phyloP scores from a whole-genome alignment of 305 asterid genomes.

The Solanum hybrid region DNA sequence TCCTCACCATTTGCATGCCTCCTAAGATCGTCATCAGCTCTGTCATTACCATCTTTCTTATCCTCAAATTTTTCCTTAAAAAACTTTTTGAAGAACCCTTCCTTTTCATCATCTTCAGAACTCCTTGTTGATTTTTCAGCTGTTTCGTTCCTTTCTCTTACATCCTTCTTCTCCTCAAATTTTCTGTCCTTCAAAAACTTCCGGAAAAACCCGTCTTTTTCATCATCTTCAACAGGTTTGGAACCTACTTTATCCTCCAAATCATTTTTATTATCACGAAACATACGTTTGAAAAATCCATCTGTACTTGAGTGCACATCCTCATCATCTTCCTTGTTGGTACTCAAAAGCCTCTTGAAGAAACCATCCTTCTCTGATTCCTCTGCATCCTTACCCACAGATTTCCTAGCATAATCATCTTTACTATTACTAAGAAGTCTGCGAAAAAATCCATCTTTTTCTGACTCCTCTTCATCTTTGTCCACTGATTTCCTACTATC shows the following conservation, averaged over 20 bases:
- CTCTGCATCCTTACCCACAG: slow-evolving; percentile 44
- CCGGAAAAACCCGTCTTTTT: slow-evolving; percentile 64
- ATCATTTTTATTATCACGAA: slow-evolving; percentile 65
- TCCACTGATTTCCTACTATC: slow-evolving; percentile 14
- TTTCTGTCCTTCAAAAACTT: slow-evolving; percentile 67
- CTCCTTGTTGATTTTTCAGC: slow-evolving; percentile 40
- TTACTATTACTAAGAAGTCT: slow-evolving; percentile 62
- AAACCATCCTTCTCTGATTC: slow-evolving; percentile 67
- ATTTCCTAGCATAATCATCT: slow-evolving; percentile 53
- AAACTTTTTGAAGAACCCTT: slow-evolving; percentile 70
- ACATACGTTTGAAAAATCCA: slow-evolving; percentile 58
- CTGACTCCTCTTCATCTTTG: slow-evolving; percentile 22
- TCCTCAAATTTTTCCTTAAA: slow-evolving; percentile 71
- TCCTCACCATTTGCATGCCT: slow-evolving; percentile 55
- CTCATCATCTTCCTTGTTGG: slow-evolving; percentile 54
- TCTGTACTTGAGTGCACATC: slow-evolving; percentile 46
- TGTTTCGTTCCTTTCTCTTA: slow-evolving; percentile 41
- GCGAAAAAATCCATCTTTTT: slow-evolving; percentile 59
- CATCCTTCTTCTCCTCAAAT: slow-evolving; percentile 57
- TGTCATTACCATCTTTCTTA: slow-evolving; percentile 44
- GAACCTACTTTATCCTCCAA: slow-evolving; percentile 42
- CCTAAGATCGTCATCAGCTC: slow-evolving; percentile 41
- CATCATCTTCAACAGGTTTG: slow-evolving; percentile 58
- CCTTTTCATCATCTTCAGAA: slow-evolving; percentile 63
- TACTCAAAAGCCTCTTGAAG: slow-evolving; percentile 62